Percentiles rank a stretch among this genome's conserved stretches.
Conservation (phyloP, 345 rosid species). For the Syzygium jambos region DNA sequence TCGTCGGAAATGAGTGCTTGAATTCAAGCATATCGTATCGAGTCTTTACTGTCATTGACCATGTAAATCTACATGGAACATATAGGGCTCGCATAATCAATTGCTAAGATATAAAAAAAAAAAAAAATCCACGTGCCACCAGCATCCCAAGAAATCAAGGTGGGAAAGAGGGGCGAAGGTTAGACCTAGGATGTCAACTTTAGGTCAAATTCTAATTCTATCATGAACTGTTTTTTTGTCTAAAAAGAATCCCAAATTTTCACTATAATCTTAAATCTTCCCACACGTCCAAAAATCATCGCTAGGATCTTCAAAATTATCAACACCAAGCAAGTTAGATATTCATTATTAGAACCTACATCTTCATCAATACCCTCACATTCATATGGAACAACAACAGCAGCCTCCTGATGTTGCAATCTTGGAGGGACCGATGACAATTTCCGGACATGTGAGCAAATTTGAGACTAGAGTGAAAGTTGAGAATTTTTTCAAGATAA, state of each 20-base stretch:
- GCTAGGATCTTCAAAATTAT: background rate
- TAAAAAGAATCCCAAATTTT: background rate
- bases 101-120: background rate
- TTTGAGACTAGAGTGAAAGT: too few relatives aligned
- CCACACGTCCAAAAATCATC: background rate
- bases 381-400: background rate
- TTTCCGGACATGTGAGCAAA: background rate
- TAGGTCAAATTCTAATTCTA: accelerated
- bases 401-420: background rate
- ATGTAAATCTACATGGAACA: background rate
- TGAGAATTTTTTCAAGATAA: too few relatives aligned
- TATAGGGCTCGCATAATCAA: background rate
- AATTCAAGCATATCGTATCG: background rate
- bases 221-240: background rate
- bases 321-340: background rate
- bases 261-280: background rate
- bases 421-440: background rate
- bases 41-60: background rate
- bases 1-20: background rate
- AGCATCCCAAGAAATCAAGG: background rate
- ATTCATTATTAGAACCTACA: background rate
- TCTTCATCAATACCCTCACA: background rate
- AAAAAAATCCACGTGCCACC: background rate
- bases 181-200: too few relatives aligned
- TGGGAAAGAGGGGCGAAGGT: background rate